Evolutionary conservation across 2,329 filamentous ascomycete species (phyloP), one percentile per base, ranked within the genome.

Genomic region (Ascocoryne sarcoides): DNA sequence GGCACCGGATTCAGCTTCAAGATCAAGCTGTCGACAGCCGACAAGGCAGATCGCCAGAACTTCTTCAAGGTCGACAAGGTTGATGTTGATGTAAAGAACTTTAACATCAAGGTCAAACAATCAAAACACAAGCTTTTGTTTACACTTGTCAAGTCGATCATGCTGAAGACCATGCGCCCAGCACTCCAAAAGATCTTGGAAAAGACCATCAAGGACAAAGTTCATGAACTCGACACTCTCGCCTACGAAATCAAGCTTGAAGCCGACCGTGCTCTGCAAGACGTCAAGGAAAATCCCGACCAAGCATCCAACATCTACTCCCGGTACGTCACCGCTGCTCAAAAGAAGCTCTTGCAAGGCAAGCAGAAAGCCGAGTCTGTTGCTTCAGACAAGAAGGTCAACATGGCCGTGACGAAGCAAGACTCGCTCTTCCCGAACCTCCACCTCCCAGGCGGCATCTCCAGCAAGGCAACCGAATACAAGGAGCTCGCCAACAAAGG

Each of bases 41-140:
- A 90, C 38, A 76, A 81, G 59, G 71, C 69, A 15, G 88, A 95
- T 56, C 68, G 71, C 19, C 77, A 84, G 55, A 79, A 92, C 62
- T 92, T 94, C 66, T 90, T 96, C 76, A 95, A 95, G 75, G 75
- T 96, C 45, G 87, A 94, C 58, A 89, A 84, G 62, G 83, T 95
- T 3, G 33, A 45, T 36, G 42, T 94, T 15, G 79, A 86, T 54
- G 76, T 95, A 52, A 84, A 85, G 65, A 62, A 89, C 57, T 72
- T 95, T 43, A 76, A 83, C 53, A 80, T 98, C 67, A 95, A 94
- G 69, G 64, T 98, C 50, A 88, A 89, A 73, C 79, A 95, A 70
- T 95, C 89, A 38, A 93, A 82, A 62, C 89, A 96, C 75, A 98
- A 95, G 75, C 58, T 92, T 10, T 72, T 96, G 16, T 95, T 96